A percentile compares a stretch with the other conserved stretches of the same genome.
Conservation (phyloP, 805 yeast genomes). For the Grigorovia humatica region DNA sequence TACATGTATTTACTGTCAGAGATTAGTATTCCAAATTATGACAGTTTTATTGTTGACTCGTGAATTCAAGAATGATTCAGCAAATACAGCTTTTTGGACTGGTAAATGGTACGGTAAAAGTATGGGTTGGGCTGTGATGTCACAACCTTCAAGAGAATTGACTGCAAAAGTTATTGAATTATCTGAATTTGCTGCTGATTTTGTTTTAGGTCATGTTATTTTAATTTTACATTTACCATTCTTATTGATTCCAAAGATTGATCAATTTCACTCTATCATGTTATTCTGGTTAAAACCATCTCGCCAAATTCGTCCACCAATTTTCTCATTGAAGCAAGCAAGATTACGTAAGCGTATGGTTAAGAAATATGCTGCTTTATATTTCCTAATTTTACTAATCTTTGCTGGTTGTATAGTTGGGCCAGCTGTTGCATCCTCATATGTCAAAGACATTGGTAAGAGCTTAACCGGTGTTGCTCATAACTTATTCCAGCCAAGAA, state of each 20-base stretch:
- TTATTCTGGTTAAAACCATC: constrained; percentile 97
- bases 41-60: constrained; percentile 74
- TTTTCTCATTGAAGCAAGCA: constrained; percentile 92
- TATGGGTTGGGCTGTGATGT: constrained; percentile 84
- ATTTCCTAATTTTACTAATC: constrained; percentile 55
- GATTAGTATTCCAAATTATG: constrained; percentile 75
- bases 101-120: constrained; percentile 98
- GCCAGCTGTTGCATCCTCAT: constrained; percentile 77
- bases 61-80: constrained; percentile 90
- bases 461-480: constrained; percentile 33
- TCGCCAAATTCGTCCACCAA: constrained; percentile 95
- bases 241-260: constrained; percentile 74
- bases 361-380: constrained; percentile 78
- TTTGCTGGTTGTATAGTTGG: constrained; percentile 75
- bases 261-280: constrained; percentile 97
- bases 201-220: constrained; percentile 81
- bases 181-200: constrained; percentile 95
- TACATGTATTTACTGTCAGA: constrained; percentile 78
- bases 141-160: constrained; percentile 95
- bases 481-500: constrained; percentile 88
- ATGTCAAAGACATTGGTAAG: constrained; percentile 31
- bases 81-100: constrained; percentile 99
- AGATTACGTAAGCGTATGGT: constrained; percentile 96
- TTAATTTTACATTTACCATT: constrained; percentile 85
- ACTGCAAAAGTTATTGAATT: constrained; percentile 87